Percentiles rank a stretch among this genome's conserved stretches.
Conservation (phyloP, 1,139 yeast genomes). For the Saccharomyces hybrid region DNA sequence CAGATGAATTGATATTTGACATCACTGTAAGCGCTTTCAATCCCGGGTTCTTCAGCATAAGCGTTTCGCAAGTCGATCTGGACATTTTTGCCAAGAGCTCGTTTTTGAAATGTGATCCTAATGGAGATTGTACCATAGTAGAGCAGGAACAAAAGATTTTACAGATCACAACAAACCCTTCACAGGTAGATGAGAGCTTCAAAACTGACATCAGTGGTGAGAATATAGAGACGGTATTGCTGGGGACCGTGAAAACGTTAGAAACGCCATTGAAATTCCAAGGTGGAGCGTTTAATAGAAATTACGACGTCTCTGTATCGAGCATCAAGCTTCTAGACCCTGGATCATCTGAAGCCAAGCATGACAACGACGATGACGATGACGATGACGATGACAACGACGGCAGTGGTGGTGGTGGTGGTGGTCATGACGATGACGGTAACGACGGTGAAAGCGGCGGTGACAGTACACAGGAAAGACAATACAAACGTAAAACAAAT, state of each 20-base stretch:
- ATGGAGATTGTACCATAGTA: conserved; percentile 1
- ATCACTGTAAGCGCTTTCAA: conserved; percentile 72
- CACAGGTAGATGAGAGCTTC: background rate
- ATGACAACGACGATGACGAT: conserved; percentile 13
- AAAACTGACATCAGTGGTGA: conserved; percentile 5
- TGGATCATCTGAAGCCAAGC: conserved; percentile 47
- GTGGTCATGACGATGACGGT: background rate
- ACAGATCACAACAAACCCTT: background rate
- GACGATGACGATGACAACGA: conserved; percentile 10
- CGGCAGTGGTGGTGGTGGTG: background rate
- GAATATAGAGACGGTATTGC: conserved; percentile 53
- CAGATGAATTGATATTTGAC: conserved; percentile 79
- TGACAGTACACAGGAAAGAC: background rate
- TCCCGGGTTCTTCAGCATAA: conserved; percentile 75
- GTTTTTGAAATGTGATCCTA: conserved; percentile 31
- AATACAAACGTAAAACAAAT: background rate
- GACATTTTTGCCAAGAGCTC: conserved; percentile 85
- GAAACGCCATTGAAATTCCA: conserved; percentile 70
- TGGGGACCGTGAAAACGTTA: conserved; percentile 60
- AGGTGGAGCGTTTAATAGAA: conserved; percentile 70
- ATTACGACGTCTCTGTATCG: conserved; percentile 49
- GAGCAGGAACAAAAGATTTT: conserved; percentile 1
- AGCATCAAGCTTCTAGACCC: conserved; percentile 70
- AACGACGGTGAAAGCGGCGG: too few species aligned
- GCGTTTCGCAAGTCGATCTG: conserved; percentile 58